Evolutionary conservation across 192 early-diverging fungal genomes (phyloP).

Genomic region (Endogone sp.): DNA sequence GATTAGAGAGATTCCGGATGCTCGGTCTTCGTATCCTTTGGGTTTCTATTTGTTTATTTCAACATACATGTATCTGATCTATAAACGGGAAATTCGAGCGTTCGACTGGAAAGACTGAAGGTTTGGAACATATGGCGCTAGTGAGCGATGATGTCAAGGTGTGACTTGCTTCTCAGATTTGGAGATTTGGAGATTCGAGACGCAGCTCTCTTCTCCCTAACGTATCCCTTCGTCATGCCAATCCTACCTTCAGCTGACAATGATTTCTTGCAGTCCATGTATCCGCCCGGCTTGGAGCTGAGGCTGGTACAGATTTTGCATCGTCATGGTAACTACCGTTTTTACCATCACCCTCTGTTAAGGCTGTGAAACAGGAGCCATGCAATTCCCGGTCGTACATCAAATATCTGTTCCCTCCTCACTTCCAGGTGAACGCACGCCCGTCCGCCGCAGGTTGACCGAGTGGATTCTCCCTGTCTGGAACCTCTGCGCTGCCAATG

Average conservation of each 20-base stretch:
- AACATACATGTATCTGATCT: no score
- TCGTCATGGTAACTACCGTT: slow-evolving; percentile 42
- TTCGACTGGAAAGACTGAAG: no score
- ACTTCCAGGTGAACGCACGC: slow-evolving; percentile 37
- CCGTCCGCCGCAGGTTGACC: slow-evolving; percentile 24
- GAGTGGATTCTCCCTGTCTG: slow-evolving; percentile 27
- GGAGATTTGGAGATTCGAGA: no score
- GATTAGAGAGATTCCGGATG: no score
- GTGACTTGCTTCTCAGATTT: no score
- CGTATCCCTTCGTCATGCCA: neutral
- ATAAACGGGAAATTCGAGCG: no score
- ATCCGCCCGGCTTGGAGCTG: slow-evolving; percentile 1
- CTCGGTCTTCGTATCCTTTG: no score
- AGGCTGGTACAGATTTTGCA: slow-evolving; percentile 31
- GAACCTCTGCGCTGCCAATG: slow-evolving; percentile 30
- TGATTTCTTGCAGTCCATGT: neutral
- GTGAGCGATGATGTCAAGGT: no score
- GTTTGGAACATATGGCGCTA: no score
- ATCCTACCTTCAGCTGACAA: slow-evolving; percentile 10
- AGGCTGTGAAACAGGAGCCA: neutral
- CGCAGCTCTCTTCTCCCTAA: no score
- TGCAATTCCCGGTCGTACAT: neutral
- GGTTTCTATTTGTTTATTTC: no score
- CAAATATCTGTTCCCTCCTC: no score
- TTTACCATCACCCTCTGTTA: neutral